Evolutionary conservation across 2,329 filamentous ascomycete species (phyloP).

Genomic region (Exophiala sideris): DNA sequence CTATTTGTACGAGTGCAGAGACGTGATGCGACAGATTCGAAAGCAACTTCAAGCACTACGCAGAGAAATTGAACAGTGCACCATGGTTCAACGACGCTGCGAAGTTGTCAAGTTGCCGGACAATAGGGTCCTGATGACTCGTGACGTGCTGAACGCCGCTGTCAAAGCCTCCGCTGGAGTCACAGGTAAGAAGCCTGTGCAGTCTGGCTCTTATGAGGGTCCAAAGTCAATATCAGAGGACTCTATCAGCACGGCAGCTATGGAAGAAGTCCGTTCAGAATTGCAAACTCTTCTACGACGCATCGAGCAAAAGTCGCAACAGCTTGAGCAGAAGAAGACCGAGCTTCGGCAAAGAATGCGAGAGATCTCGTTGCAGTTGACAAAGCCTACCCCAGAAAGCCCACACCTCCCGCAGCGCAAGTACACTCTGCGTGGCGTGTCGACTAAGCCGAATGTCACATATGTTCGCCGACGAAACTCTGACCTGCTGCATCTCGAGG

Average conservation of each 20-base stretch:
- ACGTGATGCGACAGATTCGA: constrained; percentile 47
- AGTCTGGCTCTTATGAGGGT: constrained; percentile 3
- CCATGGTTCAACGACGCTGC: constrained; percentile 22
- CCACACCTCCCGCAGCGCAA: constrained; percentile 40
- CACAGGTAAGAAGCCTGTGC: constrained; percentile 21
- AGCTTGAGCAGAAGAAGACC: constrained; percentile 38
- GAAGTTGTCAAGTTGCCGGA: constrained; percentile 18
- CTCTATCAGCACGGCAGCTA: constrained; percentile 7
- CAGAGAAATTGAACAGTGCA: constrained; percentile 21
- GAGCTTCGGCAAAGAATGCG: constrained; percentile 38
- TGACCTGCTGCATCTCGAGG: constrained; percentile 32
- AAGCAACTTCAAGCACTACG: constrained; percentile 32
- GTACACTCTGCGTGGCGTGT: constrained; percentile 58
- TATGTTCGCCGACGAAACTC: constrained; percentile 51
- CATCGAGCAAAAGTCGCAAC: constrained; percentile 43
- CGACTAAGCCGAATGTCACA: constrained; percentile 55
- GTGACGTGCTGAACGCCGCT: constrained; percentile 25
- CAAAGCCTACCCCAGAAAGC: constrained; percentile 41
- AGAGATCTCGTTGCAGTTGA: constrained; percentile 46
- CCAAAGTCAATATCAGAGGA: constrained; percentile 10
- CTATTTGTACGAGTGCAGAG: constrained; percentile 54
- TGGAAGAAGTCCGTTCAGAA: constrained; percentile 33
- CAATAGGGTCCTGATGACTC: constrained; percentile 19
- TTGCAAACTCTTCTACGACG: constrained; percentile 37
- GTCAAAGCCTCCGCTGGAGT: constrained; percentile 34